These are phyloP conservation scores for Chaetoceros muelleri DNA, from an alignment of 108 stramenopile species.

Conservation along the genomic window DNA sequence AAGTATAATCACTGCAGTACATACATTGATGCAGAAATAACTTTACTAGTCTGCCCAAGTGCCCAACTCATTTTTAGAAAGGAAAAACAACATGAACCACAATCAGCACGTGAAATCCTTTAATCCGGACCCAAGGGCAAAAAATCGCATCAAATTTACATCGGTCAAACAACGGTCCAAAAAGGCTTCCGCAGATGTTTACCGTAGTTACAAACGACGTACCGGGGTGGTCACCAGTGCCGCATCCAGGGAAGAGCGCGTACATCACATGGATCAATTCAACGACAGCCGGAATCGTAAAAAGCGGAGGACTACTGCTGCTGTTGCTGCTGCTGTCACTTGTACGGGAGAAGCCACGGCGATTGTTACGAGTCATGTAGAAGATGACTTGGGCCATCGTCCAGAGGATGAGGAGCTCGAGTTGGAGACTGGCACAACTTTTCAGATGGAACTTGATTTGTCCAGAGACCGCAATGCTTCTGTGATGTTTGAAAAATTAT, in stretches of 20 bases:
- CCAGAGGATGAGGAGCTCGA: constrained; percentile 13
- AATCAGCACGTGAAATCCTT: constrained; percentile 52
- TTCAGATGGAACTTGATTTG: constrained; percentile 63
- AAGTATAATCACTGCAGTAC: no score
- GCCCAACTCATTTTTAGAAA: no score
- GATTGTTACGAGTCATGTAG: constrained; percentile 1
- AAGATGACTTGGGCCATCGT: constrained; percentile 6
- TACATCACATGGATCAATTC: constrained; percentile 34
- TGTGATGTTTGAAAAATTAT: constrained; percentile 52
- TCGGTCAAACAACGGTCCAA: constrained; percentile 59
- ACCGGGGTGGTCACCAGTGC: constrained; percentile 39
- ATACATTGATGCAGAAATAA: no score
- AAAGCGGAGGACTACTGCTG: constrained; percentile 4
- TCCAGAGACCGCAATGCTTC: constrained; percentile 74
- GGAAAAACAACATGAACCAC: no score
- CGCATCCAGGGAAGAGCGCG: constrained; percentile 58
- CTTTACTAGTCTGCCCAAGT: no score
- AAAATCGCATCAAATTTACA: constrained; percentile 62
- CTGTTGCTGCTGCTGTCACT: background rate
- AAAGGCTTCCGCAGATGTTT: constrained; percentile 71
- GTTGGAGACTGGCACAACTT: constrained; percentile 35
- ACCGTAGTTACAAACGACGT: constrained; percentile 55
- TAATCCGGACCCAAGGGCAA: constrained; percentile 48
- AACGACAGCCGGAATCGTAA: constrained; percentile 8
- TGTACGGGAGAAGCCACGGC: background rate